These are phyloP conservation scores for Aspergillus sp. DNA, from an alignment of 2,329 filamentous ascomycete species.

Conservation along the genomic window DNA sequence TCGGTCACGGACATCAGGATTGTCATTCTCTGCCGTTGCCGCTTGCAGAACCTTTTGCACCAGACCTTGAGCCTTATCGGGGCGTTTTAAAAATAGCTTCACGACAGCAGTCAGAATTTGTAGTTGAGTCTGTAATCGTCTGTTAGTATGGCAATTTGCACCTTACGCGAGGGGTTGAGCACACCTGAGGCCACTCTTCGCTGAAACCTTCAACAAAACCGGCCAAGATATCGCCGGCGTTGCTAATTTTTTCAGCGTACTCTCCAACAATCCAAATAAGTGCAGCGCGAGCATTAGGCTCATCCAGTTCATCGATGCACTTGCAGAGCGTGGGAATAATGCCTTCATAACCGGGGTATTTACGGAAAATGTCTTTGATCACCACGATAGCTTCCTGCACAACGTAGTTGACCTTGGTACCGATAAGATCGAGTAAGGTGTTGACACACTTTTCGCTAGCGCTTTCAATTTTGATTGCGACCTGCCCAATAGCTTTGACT, in stretches of 20 bases:
- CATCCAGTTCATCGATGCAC: conserved; percentile 94
- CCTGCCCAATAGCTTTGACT: conserved; percentile 94
- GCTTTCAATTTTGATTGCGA: conserved; percentile 96
- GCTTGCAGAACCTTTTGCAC: conserved; percentile 93
- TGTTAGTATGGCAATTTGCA: neutral
- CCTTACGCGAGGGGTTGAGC: conserved; percentile 26
- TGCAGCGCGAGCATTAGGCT: conserved; percentile 84
- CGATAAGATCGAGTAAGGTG: conserved; percentile 87
- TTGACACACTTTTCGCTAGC: conserved; percentile 96
- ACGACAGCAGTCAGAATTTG: conserved; percentile 97
- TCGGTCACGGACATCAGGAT: conserved; percentile 93
- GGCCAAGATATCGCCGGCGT: conserved; percentile 90
- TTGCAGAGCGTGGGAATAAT: conserved; percentile 96
- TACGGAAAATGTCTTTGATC: conserved; percentile 96
- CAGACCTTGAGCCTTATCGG: conserved; percentile 82
- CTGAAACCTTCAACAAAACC: conserved; percentile 92
- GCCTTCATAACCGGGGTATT: conserved; percentile 96
- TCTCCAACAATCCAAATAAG: conserved; percentile 99
- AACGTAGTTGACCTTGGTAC: conserved; percentile 98
- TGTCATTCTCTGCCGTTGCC: conserved; percentile 93
- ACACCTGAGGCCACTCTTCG: conserved; percentile 91
- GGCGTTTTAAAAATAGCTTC: conserved; percentile 96
- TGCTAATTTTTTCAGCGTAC: conserved; percentile 98
- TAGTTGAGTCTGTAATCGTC: conserved; percentile 74
- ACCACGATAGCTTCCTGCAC: conserved; percentile 99